Percentiles rank a stretch among this genome's conserved stretches.
These are phyloP conservation scores for Ogataea allantospora DNA, from an alignment of 805 yeast genomes.

Conservation along the genomic window DNA sequence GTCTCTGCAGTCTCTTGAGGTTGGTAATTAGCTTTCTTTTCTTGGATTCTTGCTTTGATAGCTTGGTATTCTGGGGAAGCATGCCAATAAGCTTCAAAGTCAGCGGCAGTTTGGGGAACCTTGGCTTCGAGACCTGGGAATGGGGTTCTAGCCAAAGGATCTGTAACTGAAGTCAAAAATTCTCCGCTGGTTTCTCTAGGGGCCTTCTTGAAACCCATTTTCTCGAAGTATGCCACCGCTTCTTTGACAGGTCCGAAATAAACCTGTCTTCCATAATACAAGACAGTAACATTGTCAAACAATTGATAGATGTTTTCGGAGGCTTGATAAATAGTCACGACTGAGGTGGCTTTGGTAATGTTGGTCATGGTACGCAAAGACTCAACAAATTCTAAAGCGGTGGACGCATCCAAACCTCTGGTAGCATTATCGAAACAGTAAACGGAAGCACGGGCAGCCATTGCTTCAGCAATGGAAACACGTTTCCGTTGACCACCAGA, in stretches of 20 bases:
- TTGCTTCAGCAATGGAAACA: constrained; percentile 66
- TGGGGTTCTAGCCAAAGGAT: constrained; percentile 55
- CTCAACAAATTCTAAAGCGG: constrained; percentile 63
- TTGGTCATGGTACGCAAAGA: constrained; percentile 60
- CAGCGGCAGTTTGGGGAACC: constrained; percentile 55
- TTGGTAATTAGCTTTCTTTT: constrained; percentile 31
- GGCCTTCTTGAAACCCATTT: constrained; percentile 63
- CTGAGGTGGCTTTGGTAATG: constrained; percentile 52
- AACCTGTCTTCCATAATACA: constrained; percentile 61
- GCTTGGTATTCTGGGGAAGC: constrained; percentile 50
- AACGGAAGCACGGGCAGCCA: constrained; percentile 50
- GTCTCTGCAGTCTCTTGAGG: constrained; percentile 34
- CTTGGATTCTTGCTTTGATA: constrained; percentile 36
- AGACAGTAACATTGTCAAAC: constrained; percentile 59
- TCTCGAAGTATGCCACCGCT: constrained; percentile 53
- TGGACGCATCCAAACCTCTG: constrained; percentile 68
- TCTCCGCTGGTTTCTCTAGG: constrained; percentile 68
- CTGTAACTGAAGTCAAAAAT: constrained; percentile 64
- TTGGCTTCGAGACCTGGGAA: constrained; percentile 47
- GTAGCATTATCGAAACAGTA: constrained; percentile 71
- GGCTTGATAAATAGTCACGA: constrained; percentile 68
- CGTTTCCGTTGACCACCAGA: constrained; percentile 75
- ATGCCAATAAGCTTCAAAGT: constrained; percentile 61
- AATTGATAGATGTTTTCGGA: constrained; percentile 60
- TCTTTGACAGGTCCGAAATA: constrained; percentile 53